A percentile compares a stretch with the other conserved stretches of the same genome.
Conservation (phyloP, 306 rosid genomes). For the Morella rubra region DNA sequence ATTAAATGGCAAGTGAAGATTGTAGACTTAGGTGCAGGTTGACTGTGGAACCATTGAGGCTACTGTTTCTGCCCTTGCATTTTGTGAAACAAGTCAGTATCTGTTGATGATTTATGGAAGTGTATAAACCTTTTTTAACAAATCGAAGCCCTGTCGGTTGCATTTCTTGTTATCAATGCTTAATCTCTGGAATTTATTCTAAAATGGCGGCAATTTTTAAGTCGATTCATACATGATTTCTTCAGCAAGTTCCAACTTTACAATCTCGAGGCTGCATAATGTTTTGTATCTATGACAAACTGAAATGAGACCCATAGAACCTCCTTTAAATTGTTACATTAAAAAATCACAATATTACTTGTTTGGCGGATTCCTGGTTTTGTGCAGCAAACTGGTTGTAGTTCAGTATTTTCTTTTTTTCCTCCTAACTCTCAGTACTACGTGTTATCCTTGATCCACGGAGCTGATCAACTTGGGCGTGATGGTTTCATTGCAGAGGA, state of each 20-base stretch:
- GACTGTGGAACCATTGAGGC: background rate
- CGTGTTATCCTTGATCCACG: background rate
- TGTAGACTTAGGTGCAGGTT: background rate
- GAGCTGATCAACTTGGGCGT: conserved; percentile 7
- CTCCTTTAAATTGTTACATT: background rate
- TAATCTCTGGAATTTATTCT: background rate
- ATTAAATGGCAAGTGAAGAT: conserved; percentile 3
- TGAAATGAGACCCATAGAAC: background rate
- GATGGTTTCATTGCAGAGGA: conserved; percentile 67
- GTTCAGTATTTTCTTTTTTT: background rate
- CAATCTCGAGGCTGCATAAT: background rate
- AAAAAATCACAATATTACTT: too few species aligned
- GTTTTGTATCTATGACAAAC: background rate
- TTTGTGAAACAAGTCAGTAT: background rate
- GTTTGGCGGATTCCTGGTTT: background rate
- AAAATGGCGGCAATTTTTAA: background rate
- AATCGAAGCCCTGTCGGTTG: background rate
- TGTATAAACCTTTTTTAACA: background rate
- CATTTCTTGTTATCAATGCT: background rate
- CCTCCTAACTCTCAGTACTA: background rate
- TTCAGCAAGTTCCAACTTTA: background rate
- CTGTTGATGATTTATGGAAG: background rate
- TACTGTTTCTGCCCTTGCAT: background rate
- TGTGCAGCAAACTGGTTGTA: background rate
- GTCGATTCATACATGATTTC: background rate